Evolutionary conservation across 2,329 filamentous ascomycete species (phyloP), one percentile per base, ranked within the genome.

Genomic region (Helotiales sp.): DNA sequence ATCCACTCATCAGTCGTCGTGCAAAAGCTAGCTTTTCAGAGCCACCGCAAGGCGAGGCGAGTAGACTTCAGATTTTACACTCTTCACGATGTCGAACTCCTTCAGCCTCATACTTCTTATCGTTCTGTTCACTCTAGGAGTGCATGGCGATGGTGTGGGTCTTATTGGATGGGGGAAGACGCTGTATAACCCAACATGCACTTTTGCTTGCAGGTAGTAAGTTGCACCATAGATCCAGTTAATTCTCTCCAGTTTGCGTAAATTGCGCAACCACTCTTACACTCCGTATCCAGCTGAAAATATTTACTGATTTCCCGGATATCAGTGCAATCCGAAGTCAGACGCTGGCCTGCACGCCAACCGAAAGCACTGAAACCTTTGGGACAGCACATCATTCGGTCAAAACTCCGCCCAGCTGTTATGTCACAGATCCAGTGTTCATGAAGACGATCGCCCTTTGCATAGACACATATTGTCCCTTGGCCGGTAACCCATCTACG

Each of bases 381-480:
- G 54, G 54, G 6, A 26, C 54, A 11, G 20, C 30, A 15, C 30
- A 58, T 43, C 30, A 24, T 40, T 43, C 54, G 4, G 32, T 58
- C n/a, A 40, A 37, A 24, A 43, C 54, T 10, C 32, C 54, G 15
- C 54, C 32, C 6, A 58, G 32, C 54, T 58, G 54, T n/a, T 58
- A 24, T n/a, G 32, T 43, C n/a, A 24, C 2, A 3, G 54, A 58
- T 37, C 30, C n/a, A 26, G 32, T 26, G 2, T 40, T 43, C 32
- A 13, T 58, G 54, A 58, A 58, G 20, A 58, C 54, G 2, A 8
- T 58, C 5, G 54, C 54, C 13, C 54, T 58, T 13, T 40, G 54
- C 37, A 58, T 58, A 11, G 32, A 24, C 10, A 58, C 32, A 15
- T 58, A 37, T 58, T 58, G 32, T n/a, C 54, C n/a, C 15, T 37